Conservation (phyloP, 140 eudicot species). For the Erigeron philadelphicus region DNA sequence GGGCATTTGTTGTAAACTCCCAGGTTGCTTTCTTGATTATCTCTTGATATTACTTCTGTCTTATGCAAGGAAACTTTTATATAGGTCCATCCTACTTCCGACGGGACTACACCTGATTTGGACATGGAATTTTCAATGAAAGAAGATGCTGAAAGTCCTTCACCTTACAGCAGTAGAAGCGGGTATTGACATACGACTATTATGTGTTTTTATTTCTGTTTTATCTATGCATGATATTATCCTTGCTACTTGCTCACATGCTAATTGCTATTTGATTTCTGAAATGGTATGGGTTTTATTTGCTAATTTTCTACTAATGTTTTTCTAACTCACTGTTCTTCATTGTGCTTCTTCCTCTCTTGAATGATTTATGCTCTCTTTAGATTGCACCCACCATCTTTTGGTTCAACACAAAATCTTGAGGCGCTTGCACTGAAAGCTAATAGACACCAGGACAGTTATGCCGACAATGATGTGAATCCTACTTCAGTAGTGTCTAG, state of each 20-base stretch:
- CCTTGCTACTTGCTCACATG: conserved; percentile 4
- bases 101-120: conserved; percentile 39
- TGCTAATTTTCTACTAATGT: conserved; percentile 1
- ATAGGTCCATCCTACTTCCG: conserved; percentile 56
- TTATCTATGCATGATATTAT: conserved; percentile 17
- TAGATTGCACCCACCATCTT: conserved; percentile 70
- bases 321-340: conserved; percentile 11
- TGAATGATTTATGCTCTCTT: conserved; percentile 14
- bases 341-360: conserved; percentile 13
- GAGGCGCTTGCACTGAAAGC: conserved; percentile 48
- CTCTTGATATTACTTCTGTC: conserved; percentile 33
- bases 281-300: neutral
- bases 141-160: conserved; percentile 56
- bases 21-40: conserved; percentile 25
- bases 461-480: conserved; percentile 36
- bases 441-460: conserved; percentile 27
- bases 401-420: conserved; percentile 70
- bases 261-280: conserved; percentile 13
- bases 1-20: neutral
- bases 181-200: conserved; percentile 34
- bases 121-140: conserved; percentile 36
- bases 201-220: conserved; percentile 10
- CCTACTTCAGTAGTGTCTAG: conserved; percentile 32
- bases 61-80: conserved; percentile 35
- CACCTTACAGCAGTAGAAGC: conserved; percentile 33